Evolutionary conservation across 805 yeast species (phyloP), one percentile per base, ranked within the genome.

Genomic region (Myxozyma neglecta): DNA sequence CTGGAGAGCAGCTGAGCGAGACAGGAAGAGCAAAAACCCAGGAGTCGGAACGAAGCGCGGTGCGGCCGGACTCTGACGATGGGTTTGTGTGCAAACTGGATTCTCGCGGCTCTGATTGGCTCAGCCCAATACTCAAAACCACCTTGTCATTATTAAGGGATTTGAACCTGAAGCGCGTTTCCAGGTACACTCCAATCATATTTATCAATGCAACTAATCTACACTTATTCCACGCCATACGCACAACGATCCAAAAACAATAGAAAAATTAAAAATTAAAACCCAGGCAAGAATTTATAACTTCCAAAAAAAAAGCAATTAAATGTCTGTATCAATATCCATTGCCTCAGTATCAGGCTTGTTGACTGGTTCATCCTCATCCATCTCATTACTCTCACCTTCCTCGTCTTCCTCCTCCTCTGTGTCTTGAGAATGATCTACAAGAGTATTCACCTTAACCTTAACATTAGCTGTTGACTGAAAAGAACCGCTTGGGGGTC

Each of bases 51-150:
- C 39, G 56, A 18, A 48, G 24, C 32, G 16, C 36, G 24, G 45
- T 32, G 47, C 53, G 53, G 18, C 53, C 44, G 52, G 55, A 39
- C 55, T 24, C 55, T 24, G 45, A n/a, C 37, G 55, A 42, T 29
- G 53, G 34, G 29, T 24, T 40, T 32, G 55, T n/a, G 55, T 52
- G 55, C 56, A 57, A 44, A 57, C 50, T 24, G n/a, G 52, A 37
- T 44, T 52, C 54, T 52, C 39, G 49, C 44, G 48, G 45, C 48
- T 43, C 47, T 53, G 57, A 58, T 58, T 58, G 61, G 61, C 57
- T 40, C 46, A 24, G 14, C 29, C 10, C 29, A 6, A 18, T 20
- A 18, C 6, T 20, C 32, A 11, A 37, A 51, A 40, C 55, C 46
- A 40, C 46, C 55, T 51, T 32, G n/a, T 50, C 14, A 9, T 6